Evolutionary conservation across 129 eudicot genomes (phyloP).

Genomic region (Smallanthus sonchifolius): DNA sequence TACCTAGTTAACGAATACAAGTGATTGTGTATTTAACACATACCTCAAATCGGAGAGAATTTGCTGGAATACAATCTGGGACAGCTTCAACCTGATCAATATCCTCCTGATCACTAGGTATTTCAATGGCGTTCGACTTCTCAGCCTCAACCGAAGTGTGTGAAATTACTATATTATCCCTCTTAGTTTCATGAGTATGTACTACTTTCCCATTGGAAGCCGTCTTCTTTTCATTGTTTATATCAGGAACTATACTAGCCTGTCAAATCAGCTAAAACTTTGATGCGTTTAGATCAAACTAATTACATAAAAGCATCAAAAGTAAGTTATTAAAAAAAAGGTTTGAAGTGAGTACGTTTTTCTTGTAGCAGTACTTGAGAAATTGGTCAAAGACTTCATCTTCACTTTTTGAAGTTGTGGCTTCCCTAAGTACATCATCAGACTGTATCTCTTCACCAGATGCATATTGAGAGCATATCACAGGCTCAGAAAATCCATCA

Average conservation of each 20-base stretch:
- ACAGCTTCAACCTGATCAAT: constrained; percentile 29
- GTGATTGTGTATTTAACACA: background rate
- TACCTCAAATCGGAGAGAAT: constrained; percentile 73
- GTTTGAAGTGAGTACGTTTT: constrained; percentile 26
- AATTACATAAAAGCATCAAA: constrained; percentile 10
- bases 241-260: constrained; percentile 20
- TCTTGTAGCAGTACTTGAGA: constrained; percentile 26
- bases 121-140: constrained; percentile 11
- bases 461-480: constrained; percentile 28
- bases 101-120: constrained; percentile 15
- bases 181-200: constrained; percentile 19
- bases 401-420: constrained; percentile 17
- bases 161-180: constrained; percentile 14
- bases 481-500: constrained; percentile 26
- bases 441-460: constrained; percentile 31
- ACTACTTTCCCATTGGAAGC: constrained; percentile 8
- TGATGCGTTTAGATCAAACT: background rate
- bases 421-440: constrained; percentile 17
- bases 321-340: constrained; percentile 1
- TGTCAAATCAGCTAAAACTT: constrained; percentile 16
- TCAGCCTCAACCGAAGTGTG: constrained; percentile 1
- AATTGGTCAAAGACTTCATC: constrained; percentile 19
- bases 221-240: constrained; percentile 4
- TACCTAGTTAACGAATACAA: background rate
- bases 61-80: constrained; percentile 27